Conservation (phyloP, 306 rosid genomes). For the Cicer chorassanicum region DNA sequence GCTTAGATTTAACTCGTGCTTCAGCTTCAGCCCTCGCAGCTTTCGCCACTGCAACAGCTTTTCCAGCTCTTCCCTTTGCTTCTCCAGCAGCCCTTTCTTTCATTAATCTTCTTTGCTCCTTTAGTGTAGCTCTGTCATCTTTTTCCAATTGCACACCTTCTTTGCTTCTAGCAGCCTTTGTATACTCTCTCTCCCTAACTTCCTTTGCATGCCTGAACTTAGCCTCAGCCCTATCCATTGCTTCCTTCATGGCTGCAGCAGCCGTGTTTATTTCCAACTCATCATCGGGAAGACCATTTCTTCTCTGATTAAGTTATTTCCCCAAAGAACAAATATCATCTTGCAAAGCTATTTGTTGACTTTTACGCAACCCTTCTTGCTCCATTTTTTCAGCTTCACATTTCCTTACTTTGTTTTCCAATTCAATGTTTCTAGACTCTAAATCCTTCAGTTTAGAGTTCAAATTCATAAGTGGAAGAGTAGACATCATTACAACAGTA, state of each 20-base stretch:
- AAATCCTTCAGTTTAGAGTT: conserved; percentile 46
- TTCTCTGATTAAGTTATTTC: conserved; percentile 55
- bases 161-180: conserved; percentile 74
- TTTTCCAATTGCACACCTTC: conserved; percentile 70
- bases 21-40: conserved; percentile 68
- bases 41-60: conserved; percentile 63
- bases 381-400: conserved; percentile 59
- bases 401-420: conserved; percentile 47
- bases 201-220: conserved; percentile 89
- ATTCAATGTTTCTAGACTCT: conserved; percentile 43
- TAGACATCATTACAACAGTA: conserved; percentile 71
- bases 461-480: conserved; percentile 67
- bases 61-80: conserved; percentile 79
- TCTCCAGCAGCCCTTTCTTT: conserved; percentile 78
- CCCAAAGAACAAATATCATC: conserved; percentile 57
- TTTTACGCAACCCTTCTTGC: conserved; percentile 51
- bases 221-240: conserved; percentile 97
- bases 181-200: conserved; percentile 85
- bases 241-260: conserved; percentile 98
- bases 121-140: conserved; percentile 62
- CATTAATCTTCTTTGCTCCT: conserved; percentile 64
- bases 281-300: conserved; percentile 68
- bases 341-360: conserved; percentile 54
- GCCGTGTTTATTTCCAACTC: conserved; percentile 87
- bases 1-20: conserved; percentile 78